Evolutionary conservation across 202 grass and related monocot genomes (phyloP).

Genomic region (Setaria viridis): DNA sequence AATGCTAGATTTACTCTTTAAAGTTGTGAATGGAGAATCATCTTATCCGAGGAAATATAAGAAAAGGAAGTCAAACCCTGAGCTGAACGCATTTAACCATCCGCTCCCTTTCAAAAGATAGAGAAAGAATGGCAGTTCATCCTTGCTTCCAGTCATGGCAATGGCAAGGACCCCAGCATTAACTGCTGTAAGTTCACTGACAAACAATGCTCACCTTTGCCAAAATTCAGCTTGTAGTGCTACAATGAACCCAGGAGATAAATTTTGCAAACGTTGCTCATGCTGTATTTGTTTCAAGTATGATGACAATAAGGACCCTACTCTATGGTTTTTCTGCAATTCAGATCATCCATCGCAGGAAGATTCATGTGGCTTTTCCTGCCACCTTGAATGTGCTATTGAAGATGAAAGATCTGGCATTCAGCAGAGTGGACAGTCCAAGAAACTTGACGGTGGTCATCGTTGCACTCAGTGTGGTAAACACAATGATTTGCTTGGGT

Average conservation of each 20-base stretch:
- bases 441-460: conserved; percentile 81
- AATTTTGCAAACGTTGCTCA: conserved; percentile 88
- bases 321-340: conserved; percentile 78
- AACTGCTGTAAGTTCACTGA: conserved; percentile 37
- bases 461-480: conserved; percentile 71
- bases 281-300: conserved; percentile 94
- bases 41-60: not conserved
- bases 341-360: conserved; percentile 56
- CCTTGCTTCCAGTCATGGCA: conserved; percentile 23
- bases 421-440: conserved; percentile 50
- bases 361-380: conserved; percentile 78
- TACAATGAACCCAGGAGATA: conserved; percentile 62
- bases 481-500: conserved; percentile 86
- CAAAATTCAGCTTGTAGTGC: conserved; percentile 83
- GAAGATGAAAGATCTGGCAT: conserved; percentile 80
- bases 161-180: not conserved
- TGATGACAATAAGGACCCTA: conserved; percentile 88
- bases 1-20: conserved; percentile 84
- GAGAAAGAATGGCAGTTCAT: conserved; percentile 64
- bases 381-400: conserved; percentile 87
- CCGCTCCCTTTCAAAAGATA: conserved; percentile 57
- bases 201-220: conserved; percentile 58
- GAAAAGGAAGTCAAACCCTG: too few relatives aligned
- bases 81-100: too few relatives aligned
- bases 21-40: conserved; percentile 57